A percentile compares a stretch with the other conserved stretches of the same genome.
phyloP scores from a whole-genome alignment of 148 eudicot genomes.

The Camellia granthamiana region DNA sequence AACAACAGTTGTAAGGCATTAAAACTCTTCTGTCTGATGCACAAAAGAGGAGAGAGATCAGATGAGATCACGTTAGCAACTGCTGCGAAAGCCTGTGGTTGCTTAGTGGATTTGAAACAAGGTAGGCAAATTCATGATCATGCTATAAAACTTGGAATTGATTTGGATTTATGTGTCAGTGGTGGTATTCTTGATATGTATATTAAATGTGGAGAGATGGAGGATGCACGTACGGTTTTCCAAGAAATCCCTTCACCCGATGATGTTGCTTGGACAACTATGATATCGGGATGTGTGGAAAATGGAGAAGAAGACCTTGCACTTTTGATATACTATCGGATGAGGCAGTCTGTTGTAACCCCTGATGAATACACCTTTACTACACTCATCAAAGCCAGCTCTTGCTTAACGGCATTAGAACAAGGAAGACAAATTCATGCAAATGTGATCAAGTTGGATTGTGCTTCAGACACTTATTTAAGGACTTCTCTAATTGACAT shows the following conservation, averaged over 20 bases:
- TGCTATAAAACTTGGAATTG: slow-evolving; percentile 6
- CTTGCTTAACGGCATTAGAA: slow-evolving; percentile 24
- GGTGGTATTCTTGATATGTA: slow-evolving; percentile 21
- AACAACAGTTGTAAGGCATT: slow-evolving; percentile 10
- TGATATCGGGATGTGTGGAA: slow-evolving; percentile 22
- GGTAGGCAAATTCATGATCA: slow-evolving; percentile 14
- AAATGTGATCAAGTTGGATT: slow-evolving; percentile 18
- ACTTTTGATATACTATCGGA: slow-evolving; percentile 16
- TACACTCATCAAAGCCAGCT: slow-evolving; percentile 22
- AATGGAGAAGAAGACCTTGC: slow-evolving; percentile 20
- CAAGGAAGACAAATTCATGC: slow-evolving; percentile 27
- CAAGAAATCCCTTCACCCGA: slow-evolving; percentile 20
- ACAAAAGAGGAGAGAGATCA: slow-evolving; percentile 13
- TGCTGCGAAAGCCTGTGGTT: slow-evolving; percentile 15
- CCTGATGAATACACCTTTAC: slow-evolving; percentile 23
- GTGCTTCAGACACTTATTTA: slow-evolving; percentile 19
- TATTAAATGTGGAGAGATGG: slow-evolving; percentile 20
- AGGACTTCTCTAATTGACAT: slow-evolving; percentile 24
- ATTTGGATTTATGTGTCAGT: slow-evolving; percentile 8
- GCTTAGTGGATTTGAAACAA: slow-evolving; percentile 5
- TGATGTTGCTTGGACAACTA: slow-evolving; percentile 20
- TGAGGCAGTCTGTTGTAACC: slow-evolving; percentile 22
- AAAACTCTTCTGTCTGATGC: slow-evolving; percentile 14
- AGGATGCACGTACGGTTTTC: slow-evolving; percentile 15
- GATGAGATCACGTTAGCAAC: slow-evolving; percentile 21